Evolutionary conservation across 2,329 filamentous ascomycete genomes (phyloP).

Genomic region (Hypoxylon sp.): DNA sequence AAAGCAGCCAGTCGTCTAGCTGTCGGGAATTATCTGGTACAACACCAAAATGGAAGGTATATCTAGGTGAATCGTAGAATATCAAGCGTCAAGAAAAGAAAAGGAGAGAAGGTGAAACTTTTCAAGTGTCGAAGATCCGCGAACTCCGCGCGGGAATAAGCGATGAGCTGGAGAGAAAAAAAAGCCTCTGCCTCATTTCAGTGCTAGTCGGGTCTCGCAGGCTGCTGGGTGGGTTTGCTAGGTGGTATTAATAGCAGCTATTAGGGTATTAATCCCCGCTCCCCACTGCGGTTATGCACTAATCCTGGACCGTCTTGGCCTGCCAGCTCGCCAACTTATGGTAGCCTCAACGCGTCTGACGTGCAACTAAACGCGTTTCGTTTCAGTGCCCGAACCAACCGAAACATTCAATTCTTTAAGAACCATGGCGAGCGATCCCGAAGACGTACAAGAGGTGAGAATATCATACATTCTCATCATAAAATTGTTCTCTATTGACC

Average conservation of each 20-base stretch:
- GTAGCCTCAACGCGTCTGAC: constrained; percentile 24
- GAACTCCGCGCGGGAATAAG: constrained; percentile 25
- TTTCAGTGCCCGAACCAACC: not conserved
- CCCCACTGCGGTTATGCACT: constrained; percentile 1
- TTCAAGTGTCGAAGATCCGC: constrained; percentile 11
- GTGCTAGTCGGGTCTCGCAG: too few species aligned
- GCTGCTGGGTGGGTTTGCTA: too few species aligned
- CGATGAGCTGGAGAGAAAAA: constrained; percentile 6
- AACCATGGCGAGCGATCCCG: constrained; percentile 44
- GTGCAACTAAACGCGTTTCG: constrained; percentile 25
- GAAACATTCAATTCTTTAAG: not conserved
- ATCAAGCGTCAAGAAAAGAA: not conserved
- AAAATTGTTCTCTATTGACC: constrained; percentile 1
- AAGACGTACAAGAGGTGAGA: constrained; percentile 45
- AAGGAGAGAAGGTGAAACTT: not conserved
- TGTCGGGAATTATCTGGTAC: not conserved
- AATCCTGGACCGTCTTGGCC: constrained; percentile 26
- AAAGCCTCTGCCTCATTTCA: constrained; percentile 6
- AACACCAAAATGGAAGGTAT: not conserved
- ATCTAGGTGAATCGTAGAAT: not conserved
- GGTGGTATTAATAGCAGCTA: constrained; percentile 14
- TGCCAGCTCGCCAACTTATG: too few species aligned
- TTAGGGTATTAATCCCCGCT: not conserved
- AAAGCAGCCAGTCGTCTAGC: not conserved
- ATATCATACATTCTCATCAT: not conserved